Percentiles rank a stretch among this genome's conserved stretches.
phyloP scores from a whole-genome alignment of 2,329 filamentous ascomycete genomes.

The Aspergillus tubingensis region DNA sequence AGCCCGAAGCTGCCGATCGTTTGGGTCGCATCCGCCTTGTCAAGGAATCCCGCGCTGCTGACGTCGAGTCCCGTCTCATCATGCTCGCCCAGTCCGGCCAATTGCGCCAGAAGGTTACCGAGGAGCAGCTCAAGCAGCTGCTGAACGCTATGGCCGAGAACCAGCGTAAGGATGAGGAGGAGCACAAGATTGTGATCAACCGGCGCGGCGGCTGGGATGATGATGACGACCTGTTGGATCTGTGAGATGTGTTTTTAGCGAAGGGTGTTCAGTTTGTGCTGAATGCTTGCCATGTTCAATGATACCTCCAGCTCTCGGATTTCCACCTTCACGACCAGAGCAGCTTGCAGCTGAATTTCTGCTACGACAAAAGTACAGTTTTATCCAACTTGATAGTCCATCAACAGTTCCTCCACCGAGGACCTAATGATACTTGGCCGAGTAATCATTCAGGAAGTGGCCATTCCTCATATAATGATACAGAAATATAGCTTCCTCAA shows the following conservation, averaged over 20 bases:
- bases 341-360: neutral
- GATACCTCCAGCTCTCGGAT: slow-evolving; percentile 1
- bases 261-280: neutral
- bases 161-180: slow-evolving; percentile 58
- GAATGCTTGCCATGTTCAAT: slow-evolving; percentile 3
- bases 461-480: neutral
- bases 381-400: neutral
- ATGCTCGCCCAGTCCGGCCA: slow-evolving; percentile 87
- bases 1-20: slow-evolving; percentile 89
- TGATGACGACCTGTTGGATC: slow-evolving; percentile 56
- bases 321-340: no score
- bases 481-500: neutral
- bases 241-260: slow-evolving; percentile 29
- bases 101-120: slow-evolving; percentile 81
- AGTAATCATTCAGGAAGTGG: neutral
- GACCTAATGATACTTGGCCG: neutral
- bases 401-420: neutral
- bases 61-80: slow-evolving; percentile 91
- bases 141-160: slow-evolving; percentile 81
- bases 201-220: slow-evolving; percentile 81
- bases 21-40: slow-evolving; percentile 93
- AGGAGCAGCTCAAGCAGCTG: slow-evolving; percentile 90
- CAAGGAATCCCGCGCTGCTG: slow-evolving; percentile 84
- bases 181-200: slow-evolving; percentile 81
- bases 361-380: neutral